A percentile compares a stretch with the other conserved stretches of the same genome.
Conservation (phyloP, 2,329 filamentous ascomycete species). For the Colletotrichum sp. region DNA sequence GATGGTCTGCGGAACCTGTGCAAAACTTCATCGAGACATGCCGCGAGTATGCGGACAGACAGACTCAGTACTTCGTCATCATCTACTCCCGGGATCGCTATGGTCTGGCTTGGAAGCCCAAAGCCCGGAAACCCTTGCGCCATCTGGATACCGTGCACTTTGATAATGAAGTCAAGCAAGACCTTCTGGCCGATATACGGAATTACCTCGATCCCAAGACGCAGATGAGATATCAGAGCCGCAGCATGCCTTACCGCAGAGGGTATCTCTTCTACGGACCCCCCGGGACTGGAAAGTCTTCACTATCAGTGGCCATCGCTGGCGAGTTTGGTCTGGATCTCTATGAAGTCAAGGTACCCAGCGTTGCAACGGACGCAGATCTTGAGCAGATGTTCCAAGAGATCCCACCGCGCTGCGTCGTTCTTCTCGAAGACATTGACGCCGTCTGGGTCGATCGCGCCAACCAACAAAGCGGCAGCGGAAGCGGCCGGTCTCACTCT, state of each 20-base stretch:
- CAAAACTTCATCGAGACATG: conserved; percentile 49
- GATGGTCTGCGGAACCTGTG: conserved; percentile 54
- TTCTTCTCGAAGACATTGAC: conserved; percentile 61
- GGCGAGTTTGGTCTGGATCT: conserved; percentile 56
- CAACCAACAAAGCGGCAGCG: conserved; percentile 19
- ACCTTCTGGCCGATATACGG: conserved; percentile 52
- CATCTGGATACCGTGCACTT: conserved; percentile 57
- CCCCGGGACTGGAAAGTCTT: conserved; percentile 66
- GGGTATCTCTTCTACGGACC: conserved; percentile 49
- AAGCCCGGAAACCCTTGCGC: conserved; percentile 52
- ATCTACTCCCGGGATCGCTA: conserved; percentile 51
- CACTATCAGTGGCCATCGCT: conserved; percentile 55
- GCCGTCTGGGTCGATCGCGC: conserved; percentile 37
- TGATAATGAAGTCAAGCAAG: conserved; percentile 48
- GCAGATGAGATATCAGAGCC: conserved; percentile 64
- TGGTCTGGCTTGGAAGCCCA: conserved; percentile 53
- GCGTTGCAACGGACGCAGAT: conserved; percentile 52
- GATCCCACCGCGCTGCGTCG: conserved; percentile 56
- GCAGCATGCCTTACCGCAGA: conserved; percentile 45
- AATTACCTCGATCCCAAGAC: conserved; percentile 56
- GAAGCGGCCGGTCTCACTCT: conserved; percentile 7
- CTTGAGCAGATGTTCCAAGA: conserved; percentile 57
- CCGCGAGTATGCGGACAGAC: conserved; percentile 51
- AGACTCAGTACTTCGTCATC: conserved; percentile 55
- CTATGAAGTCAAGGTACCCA: conserved; percentile 54